Evolutionary conservation across 805 yeast genomes (phyloP).

Genomic region (Citeromyces matritensis): DNA sequence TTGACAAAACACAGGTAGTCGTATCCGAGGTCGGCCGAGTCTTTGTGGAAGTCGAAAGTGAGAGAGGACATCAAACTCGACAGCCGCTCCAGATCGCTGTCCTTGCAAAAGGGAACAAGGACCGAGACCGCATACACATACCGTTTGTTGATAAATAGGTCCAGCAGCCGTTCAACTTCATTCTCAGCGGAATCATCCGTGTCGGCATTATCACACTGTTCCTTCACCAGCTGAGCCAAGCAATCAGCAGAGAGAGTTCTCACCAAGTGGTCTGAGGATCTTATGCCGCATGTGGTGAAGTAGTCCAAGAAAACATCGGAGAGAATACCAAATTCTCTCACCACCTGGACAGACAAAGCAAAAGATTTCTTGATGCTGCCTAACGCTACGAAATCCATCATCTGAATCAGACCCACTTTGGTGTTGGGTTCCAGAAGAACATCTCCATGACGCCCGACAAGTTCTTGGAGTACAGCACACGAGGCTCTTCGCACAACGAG

Average conservation of each 20-base stretch:
- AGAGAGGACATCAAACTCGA: constrained; percentile 1
- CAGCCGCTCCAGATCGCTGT: too few species aligned
- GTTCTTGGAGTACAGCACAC: constrained; percentile 77
- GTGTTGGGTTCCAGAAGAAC: constrained; percentile 11
- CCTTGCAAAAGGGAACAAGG: too few species aligned
- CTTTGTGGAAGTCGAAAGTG: constrained; percentile 17
- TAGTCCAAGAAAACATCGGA: constrained; percentile 13
- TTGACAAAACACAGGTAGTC: constrained; percentile 14
- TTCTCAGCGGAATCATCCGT: too few species aligned
- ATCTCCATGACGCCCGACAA: constrained; percentile 60
- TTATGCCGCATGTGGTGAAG: constrained; percentile 16
- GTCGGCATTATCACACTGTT: too few species aligned
- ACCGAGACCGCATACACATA: too few species aligned
- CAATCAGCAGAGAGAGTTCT: constrained; percentile 25
- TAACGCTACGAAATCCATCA: constrained; percentile 34
- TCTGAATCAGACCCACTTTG: constrained; percentile 38
- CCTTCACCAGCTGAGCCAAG: constrained; percentile 9
- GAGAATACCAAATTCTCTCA: constrained; percentile 3
- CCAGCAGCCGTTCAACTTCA: too few species aligned
- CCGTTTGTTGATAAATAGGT: too few species aligned
- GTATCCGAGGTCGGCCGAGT: constrained; percentile 19
- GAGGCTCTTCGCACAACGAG: constrained; percentile 67
- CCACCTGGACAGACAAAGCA: constrained; percentile 6
- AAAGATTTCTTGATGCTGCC: constrained; percentile 27
- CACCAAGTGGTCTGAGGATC: constrained; percentile 22